Base-by-base conservation (phyloP, 306 rosid genomes). In the Delonix regia region DNA sequence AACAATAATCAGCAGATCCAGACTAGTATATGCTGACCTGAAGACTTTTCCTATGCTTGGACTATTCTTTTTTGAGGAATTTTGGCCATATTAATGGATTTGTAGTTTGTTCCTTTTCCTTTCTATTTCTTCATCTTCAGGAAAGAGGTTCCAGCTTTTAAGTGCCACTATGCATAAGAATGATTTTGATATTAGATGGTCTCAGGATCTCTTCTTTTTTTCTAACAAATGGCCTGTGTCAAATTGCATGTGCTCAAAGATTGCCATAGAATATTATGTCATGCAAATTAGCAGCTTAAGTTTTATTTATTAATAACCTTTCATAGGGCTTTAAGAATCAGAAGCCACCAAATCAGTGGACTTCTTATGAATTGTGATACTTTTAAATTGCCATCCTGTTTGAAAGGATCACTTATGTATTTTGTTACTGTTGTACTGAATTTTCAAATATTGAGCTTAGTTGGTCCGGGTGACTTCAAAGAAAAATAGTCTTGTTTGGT, bases 301-400 rank as follows among this genome's bases (percentile, higher is more conserved):
- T 7, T 52, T 64, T 28, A 24, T 16, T 77, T 65, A 56, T 5
- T 45, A 49, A 60, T 73, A 56, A 45, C 44, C 41, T 62, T 30
- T 61, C 42, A n/a, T 25, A 38, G 28, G 72, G 36, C 63, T 63
- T 61, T 74, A 24, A 57, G 60, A 79, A 52, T 70, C 49, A 67
- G 51, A 22, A 48, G 30, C 14, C 12, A 8, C 48, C 39, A 45
- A 48, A 82, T 48, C 75, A 76, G 44, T 62, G 45, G 36, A 57
- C n/a, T 25, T 66, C 42, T 65, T 49, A 10, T 66, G 30, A 73
- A 71, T 63, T 63, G 25, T 72, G 30, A 65, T 83, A 33, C 30
- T 33, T 61, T 13, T 6, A 30, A 33, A 9, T 61, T 30, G 41
- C 33, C n/a, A 51, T 51, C 24, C 24, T 51, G 38, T 61, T 49